Percentiles rank a stretch among this genome's conserved stretches.
These are phyloP conservation scores for Fraxinus paxiana DNA, from an alignment of 305 asterid genomes.

Conservation along the genomic window DNA sequence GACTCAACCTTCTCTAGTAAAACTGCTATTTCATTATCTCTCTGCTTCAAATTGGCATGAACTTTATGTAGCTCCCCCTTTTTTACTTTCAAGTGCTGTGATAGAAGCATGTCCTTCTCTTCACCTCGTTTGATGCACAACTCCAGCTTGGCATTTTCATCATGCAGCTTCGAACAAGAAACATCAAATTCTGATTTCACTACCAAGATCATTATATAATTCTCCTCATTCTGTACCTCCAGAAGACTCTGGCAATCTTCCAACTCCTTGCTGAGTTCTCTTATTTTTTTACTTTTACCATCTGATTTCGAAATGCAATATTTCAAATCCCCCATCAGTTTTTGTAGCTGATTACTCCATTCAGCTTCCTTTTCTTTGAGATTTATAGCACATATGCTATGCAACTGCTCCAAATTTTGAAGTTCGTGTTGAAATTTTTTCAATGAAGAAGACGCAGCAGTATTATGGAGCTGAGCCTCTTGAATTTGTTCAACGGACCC, in stretches of 20 bases:
- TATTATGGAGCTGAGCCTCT: constrained; percentile 29
- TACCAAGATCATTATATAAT: constrained; percentile 23
- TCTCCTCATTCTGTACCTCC: constrained; percentile 38
- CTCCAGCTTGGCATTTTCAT: constrained; percentile 31
- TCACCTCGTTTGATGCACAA: constrained; percentile 21
- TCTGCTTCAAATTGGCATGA: constrained; percentile 32
- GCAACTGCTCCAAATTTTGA: constrained; percentile 35
- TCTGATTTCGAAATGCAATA: constrained; percentile 32
- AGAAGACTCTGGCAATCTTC: constrained; percentile 27
- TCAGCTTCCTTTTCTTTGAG: constrained; percentile 41
- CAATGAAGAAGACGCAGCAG: constrained; percentile 23
- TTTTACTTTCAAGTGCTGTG: constrained; percentile 31
- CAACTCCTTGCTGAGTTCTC: constrained; percentile 31
- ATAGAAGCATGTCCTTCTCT: constrained; percentile 29
- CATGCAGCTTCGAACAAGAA: constrained; percentile 23
- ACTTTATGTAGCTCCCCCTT: constrained; percentile 20
- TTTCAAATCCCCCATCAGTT: constrained; percentile 28
- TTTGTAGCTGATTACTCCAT: constrained; percentile 32
- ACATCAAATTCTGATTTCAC: constrained; percentile 36
- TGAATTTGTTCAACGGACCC: constrained; percentile 34
- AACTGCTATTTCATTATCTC: constrained; percentile 24
- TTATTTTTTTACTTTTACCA: constrained; percentile 22
- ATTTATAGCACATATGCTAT: constrained; percentile 26
- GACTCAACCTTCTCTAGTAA: constrained; percentile 23
- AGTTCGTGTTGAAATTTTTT: constrained; percentile 29